phyloP scores from a whole-genome alignment of 2,329 filamentous ascomycete genomes.

The Penicillium psychrosexuale region DNA sequence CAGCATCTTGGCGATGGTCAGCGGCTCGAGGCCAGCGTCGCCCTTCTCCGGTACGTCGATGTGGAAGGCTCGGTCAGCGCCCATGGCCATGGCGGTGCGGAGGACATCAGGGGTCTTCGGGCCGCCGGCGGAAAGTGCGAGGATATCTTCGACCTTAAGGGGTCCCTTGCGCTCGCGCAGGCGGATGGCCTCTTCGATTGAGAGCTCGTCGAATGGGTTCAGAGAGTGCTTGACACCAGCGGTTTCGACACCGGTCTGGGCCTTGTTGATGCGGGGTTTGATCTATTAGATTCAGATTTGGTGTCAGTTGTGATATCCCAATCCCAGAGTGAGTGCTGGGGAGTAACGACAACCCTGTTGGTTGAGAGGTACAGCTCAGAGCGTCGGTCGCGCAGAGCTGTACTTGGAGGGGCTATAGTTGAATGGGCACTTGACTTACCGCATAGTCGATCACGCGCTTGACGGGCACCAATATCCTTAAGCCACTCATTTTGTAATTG shows the following conservation, averaged over 20 bases:
- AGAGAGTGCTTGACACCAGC: conserved; percentile 93
- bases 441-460: conserved; percentile 88
- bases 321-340: background rate
- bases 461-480: conserved; percentile 74
- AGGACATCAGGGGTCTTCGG: conserved; percentile 83
- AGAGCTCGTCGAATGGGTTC: conserved; percentile 99
- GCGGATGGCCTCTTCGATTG: conserved; percentile 90
- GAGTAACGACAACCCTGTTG: background rate
- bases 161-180: conserved; percentile 84
- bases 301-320: background rate
- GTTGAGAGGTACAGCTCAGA: conserved; percentile 2
- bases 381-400: conserved; percentile 4
- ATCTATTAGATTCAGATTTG: conserved; percentile 45
- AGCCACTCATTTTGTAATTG: conserved; percentile 43
- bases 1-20: conserved; percentile 89
- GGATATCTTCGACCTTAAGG: conserved; percentile 82
- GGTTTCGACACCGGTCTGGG: conserved; percentile 84
- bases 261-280: conserved; percentile 68
- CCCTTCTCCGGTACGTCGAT: conserved; percentile 74
- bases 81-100: conserved; percentile 98
- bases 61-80: conserved; percentile 86
- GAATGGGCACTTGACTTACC: conserved; percentile 49
- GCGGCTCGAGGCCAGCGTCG: conserved; percentile 69
- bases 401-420: background rate
- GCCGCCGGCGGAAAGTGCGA: conserved; percentile 83